Evolutionary conservation across 2,329 filamentous ascomycete genomes (phyloP).

Genomic region (Beauveria caledonica): DNA sequence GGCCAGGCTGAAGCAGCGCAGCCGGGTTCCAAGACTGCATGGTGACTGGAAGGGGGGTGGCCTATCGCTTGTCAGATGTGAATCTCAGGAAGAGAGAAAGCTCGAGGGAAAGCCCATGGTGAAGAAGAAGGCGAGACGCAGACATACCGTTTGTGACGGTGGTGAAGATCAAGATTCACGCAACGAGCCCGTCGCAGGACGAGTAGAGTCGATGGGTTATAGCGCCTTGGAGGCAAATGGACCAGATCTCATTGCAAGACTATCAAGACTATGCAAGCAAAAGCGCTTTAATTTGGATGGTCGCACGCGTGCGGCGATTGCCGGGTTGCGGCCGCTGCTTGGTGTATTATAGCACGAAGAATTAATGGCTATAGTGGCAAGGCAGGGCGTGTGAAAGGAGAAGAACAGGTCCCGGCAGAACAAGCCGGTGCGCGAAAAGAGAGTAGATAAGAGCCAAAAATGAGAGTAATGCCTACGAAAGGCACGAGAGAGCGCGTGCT

Average conservation of each 20-base stretch:
- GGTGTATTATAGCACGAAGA: neutral
- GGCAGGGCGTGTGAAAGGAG: neutral
- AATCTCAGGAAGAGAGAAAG: neutral
- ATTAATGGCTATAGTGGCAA: neutral
- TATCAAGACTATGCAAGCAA: neutral
- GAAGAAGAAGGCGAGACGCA: neutral
- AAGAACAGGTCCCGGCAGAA: neutral
- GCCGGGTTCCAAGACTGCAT: constrained; percentile 34
- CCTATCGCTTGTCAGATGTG: constrained; percentile 18
- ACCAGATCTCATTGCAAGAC: neutral
- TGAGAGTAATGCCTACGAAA: constrained; percentile 1
- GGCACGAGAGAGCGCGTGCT: constrained; percentile 4
- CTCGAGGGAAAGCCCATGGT: neutral
- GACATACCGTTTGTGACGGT: constrained; percentile 11
- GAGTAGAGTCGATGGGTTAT: neutral
- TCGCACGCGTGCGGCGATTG: neutral
- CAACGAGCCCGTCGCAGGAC: neutral
- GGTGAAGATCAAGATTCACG: neutral
- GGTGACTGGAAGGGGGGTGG: constrained; percentile 19
- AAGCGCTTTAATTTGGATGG: neutral
- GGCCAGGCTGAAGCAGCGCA: constrained; percentile 31
- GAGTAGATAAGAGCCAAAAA: constrained; percentile 1
- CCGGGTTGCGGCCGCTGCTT: neutral
- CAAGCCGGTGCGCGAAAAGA: neutral
- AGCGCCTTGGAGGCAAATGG: constrained; percentile 3